Percentiles rank a stretch among this genome's conserved stretches.
Conservation (phyloP, 2,329 filamentous ascomycete genomes). For the Cyphellophora attinorum region DNA sequence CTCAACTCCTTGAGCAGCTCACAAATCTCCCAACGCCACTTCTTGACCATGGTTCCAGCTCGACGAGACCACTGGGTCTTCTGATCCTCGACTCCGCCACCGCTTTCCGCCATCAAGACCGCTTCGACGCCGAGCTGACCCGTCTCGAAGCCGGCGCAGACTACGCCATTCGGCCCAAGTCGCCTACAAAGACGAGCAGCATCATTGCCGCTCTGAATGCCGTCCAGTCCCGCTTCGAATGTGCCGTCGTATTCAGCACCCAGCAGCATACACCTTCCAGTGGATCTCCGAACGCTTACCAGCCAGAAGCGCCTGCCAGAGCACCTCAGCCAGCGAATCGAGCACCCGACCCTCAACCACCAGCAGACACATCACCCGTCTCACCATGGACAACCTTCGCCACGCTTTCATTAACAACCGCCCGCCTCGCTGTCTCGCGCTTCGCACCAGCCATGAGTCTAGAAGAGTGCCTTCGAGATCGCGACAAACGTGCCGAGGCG, state of each 20-base stretch:
- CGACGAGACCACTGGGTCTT: slow-evolving; percentile 35
- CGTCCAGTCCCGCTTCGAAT: slow-evolving; percentile 28
- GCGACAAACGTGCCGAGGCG: slow-evolving; percentile 25
- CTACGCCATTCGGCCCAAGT: background rate
- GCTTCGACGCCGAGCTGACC: slow-evolving; percentile 33
- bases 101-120: slow-evolving; percentile 47
- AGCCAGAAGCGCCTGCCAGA: slow-evolving; percentile 16
- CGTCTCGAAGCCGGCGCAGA: slow-evolving; percentile 20
- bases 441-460: slow-evolving; percentile 26
- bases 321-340: slow-evolving; percentile 7
- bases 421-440: slow-evolving; percentile 24
- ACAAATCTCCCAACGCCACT: slow-evolving; percentile 40
- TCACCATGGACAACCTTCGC: slow-evolving; percentile 30
- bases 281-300: background rate
- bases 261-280: slow-evolving; percentile 5
- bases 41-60: slow-evolving; percentile 31
- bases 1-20: slow-evolving; percentile 41
- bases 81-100: slow-evolving; percentile 47
- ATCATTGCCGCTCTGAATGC: slow-evolving; percentile 21
- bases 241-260: slow-evolving; percentile 29
- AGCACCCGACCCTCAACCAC: slow-evolving; percentile 3
- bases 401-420: slow-evolving; percentile 27
- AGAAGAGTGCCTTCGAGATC: slow-evolving; percentile 25
- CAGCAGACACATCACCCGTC: slow-evolving; percentile 23
- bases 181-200: slow-evolving; percentile 3